These are phyloP conservation scores for Kuraishia piskuri DNA, from an alignment of 805 yeast species.

Conservation along the genomic window DNA sequence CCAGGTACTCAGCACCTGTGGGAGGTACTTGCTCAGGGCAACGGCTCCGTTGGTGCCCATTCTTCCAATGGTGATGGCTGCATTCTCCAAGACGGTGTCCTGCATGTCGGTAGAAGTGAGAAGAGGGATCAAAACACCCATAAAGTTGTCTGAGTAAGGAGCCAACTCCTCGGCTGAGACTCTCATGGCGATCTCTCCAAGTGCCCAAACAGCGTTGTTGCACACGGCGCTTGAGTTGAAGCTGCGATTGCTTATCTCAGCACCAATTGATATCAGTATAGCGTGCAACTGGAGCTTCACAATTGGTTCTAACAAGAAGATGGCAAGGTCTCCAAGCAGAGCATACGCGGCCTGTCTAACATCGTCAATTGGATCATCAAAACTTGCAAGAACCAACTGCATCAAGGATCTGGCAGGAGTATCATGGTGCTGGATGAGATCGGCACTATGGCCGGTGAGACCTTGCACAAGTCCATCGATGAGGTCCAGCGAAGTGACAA, in stretches of 20 bases:
- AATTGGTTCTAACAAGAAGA: constrained; percentile 36
- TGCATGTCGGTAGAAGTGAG: constrained; percentile 45
- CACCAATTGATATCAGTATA: constrained; percentile 57
- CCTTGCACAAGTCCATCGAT: constrained; percentile 94
- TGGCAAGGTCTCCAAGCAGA: constrained; percentile 81
- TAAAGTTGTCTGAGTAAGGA: constrained; percentile 46
- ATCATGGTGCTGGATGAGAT: constrained; percentile 34
- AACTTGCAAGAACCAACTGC: constrained; percentile 56
- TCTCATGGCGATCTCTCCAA: constrained; percentile 78
- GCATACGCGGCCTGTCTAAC: constrained; percentile 94
- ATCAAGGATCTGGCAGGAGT: constrained; percentile 33
- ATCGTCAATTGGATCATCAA: constrained; percentile 71
- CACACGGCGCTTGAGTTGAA: constrained; percentile 52
- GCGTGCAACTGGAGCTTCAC: constrained; percentile 40
- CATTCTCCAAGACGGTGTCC: constrained; percentile 70
- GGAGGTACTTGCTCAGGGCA: constrained; percentile 47
- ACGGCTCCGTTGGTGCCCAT: constrained; percentile 61
- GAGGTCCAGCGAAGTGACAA: constrained; percentile 81
- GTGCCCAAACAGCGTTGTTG: constrained; percentile 90
- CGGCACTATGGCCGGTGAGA: constrained; percentile 53
- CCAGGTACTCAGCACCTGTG: constrained; percentile 60
- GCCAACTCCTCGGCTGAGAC: constrained; percentile 33
- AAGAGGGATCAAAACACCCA: constrained; percentile 51
- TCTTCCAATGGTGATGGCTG: constrained; percentile 85
- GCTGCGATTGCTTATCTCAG: constrained; percentile 50